Conservation (phyloP, 495 filamentous ascomycete genomes). For the Penicillium soppii region DNA sequence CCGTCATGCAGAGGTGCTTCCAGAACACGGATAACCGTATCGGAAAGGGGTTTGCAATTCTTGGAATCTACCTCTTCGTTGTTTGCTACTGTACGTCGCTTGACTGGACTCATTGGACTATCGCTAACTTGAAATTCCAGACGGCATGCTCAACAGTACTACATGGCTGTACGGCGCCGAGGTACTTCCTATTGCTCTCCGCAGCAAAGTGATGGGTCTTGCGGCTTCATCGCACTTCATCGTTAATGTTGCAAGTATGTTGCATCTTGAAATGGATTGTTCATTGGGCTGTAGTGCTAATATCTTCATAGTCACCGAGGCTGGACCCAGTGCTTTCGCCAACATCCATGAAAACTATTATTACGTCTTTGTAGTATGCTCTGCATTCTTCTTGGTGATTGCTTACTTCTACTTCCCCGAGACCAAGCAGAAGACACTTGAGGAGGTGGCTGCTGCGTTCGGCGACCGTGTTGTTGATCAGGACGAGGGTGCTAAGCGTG, state of each 20-base stretch:
- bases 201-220: constrained; percentile 60
- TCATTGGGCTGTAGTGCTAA: background rate
- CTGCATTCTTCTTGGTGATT: constrained; percentile 47
- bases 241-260: constrained; percentile 54
- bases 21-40: constrained; percentile 53
- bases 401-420: constrained; percentile 59
- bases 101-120: background rate
- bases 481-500: constrained; percentile 29
- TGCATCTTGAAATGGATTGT: background rate
- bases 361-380: constrained; percentile 57
- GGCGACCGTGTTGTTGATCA: constrained; percentile 52
- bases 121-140: constrained; percentile 22
- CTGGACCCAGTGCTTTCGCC: constrained; percentile 57
- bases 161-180: constrained; percentile 63
- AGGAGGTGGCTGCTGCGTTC: constrained; percentile 58
- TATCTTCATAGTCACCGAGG: constrained; percentile 46
- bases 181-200: constrained; percentile 54
- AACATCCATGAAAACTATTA: constrained; percentile 61
- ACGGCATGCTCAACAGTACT: constrained; percentile 59
- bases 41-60: constrained; percentile 60
- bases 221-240: constrained; percentile 58
- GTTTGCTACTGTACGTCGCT: constrained; percentile 50
- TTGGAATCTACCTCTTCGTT: constrained; percentile 60
- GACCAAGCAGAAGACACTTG: constrained; percentile 55
- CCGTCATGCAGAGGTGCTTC: constrained; percentile 58